These are phyloP conservation scores for Blastobotrys mokoenaii DNA, from an alignment of 805 yeast genomes.

Conservation along the genomic window DNA sequence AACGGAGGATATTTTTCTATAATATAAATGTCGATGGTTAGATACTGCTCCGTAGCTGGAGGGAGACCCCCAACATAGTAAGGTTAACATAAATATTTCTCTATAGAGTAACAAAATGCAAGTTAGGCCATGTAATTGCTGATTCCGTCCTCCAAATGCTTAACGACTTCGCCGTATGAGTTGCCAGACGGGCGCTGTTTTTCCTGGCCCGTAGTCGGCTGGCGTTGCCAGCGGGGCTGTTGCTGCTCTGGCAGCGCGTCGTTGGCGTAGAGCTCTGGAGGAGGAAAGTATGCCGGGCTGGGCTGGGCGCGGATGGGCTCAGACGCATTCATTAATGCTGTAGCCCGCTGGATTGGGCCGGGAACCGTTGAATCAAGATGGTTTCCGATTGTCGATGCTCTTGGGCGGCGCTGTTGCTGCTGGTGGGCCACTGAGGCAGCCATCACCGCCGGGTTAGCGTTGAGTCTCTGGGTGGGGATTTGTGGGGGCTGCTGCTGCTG, in stretches of 20 bases:
- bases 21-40: too few species aligned
- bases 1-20: too few species aligned
- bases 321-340: conserved; percentile 32
- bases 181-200: conserved; percentile 2
- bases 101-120: background rate
- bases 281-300: conserved; percentile 34
- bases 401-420: conserved; percentile 20
- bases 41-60: too few species aligned
- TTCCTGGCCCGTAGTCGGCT: conserved; percentile 2
- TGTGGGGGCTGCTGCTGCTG: conserved; percentile 1
- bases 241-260: conserved; percentile 4
- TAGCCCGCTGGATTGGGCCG: conserved; percentile 33
- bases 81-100: background rate
- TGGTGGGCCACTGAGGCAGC: conserved; percentile 5
- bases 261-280: conserved; percentile 24
- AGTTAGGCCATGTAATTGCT: conserved; percentile 11
- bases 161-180: conserved; percentile 21
- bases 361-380: conserved; percentile 29
- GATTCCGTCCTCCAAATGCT: conserved; percentile 26
- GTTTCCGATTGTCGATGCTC: conserved; percentile 34
- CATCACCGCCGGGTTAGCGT: conserved; percentile 3
- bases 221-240: conserved; percentile 1
- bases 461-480: conserved; percentile 2
- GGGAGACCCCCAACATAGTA: too few species aligned
- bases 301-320: conserved; percentile 32